phyloP scores from a whole-genome alignment of 306 rosid genomes.

The Pueraria montana region DNA sequence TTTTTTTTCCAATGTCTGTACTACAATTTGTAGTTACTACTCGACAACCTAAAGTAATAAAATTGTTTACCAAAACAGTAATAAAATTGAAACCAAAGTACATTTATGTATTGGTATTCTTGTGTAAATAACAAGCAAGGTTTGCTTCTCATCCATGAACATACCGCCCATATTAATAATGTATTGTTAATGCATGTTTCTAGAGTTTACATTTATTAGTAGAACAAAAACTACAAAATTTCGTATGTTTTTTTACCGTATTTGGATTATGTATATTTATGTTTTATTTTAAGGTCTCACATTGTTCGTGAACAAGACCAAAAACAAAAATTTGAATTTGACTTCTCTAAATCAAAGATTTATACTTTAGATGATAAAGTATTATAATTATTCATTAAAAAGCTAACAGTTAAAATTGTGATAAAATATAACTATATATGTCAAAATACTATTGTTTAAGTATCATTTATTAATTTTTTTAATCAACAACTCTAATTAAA shows the following conservation, averaged over 20 bases:
- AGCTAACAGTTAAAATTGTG: neutral
- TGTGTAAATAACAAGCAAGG: neutral
- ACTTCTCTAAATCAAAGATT: neutral
- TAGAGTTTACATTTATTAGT: neutral
- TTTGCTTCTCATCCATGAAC: neutral
- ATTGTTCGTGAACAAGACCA: neutral
- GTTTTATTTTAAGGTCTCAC: neutral
- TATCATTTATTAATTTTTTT: neutral
- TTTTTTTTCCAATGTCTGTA: neutral
- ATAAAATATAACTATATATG: neutral
- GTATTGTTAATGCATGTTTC: neutral
- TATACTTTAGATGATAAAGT: neutral
- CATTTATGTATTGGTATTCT: neutral
- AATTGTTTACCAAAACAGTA: neutral
- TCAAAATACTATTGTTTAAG: neutral
- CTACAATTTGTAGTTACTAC: neutral
- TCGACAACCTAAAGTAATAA: neutral
- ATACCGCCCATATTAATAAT: neutral
- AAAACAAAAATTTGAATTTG: neutral
- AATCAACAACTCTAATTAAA: neutral
- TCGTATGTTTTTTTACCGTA: neutral
- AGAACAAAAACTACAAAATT: neutral
- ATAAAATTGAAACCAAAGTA: neutral
- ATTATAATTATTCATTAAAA: neutral
- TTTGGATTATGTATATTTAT: neutral